Evolutionary conservation across 148 eudicot species (phyloP).

Genomic region (Cornus florida): DNA sequence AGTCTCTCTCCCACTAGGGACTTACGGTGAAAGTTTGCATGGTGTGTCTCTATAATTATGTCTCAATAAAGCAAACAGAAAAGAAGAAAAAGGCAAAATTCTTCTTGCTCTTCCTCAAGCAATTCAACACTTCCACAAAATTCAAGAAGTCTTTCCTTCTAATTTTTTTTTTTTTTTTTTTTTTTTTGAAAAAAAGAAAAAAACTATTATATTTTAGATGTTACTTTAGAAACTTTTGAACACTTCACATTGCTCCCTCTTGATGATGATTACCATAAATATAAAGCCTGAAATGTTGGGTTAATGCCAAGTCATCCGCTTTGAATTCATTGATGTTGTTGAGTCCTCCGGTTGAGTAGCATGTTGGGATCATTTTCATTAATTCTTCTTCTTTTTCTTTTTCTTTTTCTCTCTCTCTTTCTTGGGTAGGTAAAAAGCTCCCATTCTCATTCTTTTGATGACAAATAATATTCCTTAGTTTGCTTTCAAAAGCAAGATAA

Average conservation of each 20-base stretch:
- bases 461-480: neutral
- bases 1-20: neutral
- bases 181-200: too few species aligned
- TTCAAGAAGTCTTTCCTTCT: conserved; percentile 5
- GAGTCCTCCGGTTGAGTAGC: neutral
- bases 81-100: conserved; percentile 11
- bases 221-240: neutral
- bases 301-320: neutral
- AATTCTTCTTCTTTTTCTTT: too few species aligned
- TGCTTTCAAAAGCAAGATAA: neutral
- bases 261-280: neutral
- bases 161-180: neutral
- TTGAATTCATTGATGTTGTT: neutral
- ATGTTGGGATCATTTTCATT: neutral
- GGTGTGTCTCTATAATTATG: conserved; percentile 26
- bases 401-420: too few species aligned
- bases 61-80: conserved; percentile 14
- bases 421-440: too few species aligned
- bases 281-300: conserved; percentile 4
- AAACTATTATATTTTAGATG: neutral
- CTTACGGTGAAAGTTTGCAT: conserved; percentile 12
- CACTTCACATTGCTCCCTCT: neutral
- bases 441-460: neutral
- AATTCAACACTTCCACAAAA: conserved; percentile 12
- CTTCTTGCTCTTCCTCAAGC: conserved; percentile 14